A percentile compares a stretch with the other conserved stretches of the same genome.
These are phyloP conservation scores for Fusarium goolgardi DNA, from an alignment of 2,329 filamentous ascomycete species.

Conservation along the genomic window DNA sequence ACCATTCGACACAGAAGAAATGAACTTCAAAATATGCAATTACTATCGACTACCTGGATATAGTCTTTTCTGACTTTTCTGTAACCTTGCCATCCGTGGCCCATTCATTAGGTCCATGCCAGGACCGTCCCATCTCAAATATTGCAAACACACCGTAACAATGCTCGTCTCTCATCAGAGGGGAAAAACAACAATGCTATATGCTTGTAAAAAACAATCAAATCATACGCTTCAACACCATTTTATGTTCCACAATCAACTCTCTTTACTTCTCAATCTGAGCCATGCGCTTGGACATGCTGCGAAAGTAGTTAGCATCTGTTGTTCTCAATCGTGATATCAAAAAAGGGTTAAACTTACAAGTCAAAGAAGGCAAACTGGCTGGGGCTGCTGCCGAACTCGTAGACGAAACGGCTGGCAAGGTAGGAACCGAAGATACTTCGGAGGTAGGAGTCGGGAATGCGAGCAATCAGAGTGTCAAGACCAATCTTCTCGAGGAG, in stretches of 20 bases:
- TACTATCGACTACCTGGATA: slow-evolving; percentile 43
- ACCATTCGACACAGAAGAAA: not conserved
- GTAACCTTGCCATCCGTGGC: slow-evolving; percentile 44
- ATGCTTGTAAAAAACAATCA: slow-evolving; percentile 44
- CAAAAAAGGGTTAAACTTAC: slow-evolving; percentile 65
- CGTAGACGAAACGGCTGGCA: slow-evolving; percentile 94
- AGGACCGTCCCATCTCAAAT: slow-evolving; percentile 40
- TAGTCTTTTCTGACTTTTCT: slow-evolving; percentile 48
- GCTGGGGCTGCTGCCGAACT: slow-evolving; percentile 90
- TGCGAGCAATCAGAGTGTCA: slow-evolving; percentile 84
- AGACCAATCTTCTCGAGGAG: slow-evolving; percentile 91
- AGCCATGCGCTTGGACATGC: slow-evolving; percentile 74
- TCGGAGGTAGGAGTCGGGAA: slow-evolving; percentile 91
- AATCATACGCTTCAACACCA: slow-evolving; percentile 38
- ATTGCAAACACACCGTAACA: slow-evolving; percentile 45
- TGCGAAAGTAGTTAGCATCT: slow-evolving; percentile 54
- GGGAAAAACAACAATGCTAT: slow-evolving; percentile 42
- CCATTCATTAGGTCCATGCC: slow-evolving; percentile 42
- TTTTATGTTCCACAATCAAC: slow-evolving; percentile 32
- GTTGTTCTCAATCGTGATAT: not conserved
- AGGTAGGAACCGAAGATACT: slow-evolving; percentile 97
- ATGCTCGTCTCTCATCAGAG: slow-evolving; percentile 45
- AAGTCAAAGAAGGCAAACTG: slow-evolving; percentile 99
- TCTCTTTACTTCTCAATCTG: slow-evolving; percentile 51
- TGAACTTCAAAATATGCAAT: slow-evolving; percentile 40